Base-by-base conservation (phyloP, 208 protist species). In the Leishmania tropica region DNA sequence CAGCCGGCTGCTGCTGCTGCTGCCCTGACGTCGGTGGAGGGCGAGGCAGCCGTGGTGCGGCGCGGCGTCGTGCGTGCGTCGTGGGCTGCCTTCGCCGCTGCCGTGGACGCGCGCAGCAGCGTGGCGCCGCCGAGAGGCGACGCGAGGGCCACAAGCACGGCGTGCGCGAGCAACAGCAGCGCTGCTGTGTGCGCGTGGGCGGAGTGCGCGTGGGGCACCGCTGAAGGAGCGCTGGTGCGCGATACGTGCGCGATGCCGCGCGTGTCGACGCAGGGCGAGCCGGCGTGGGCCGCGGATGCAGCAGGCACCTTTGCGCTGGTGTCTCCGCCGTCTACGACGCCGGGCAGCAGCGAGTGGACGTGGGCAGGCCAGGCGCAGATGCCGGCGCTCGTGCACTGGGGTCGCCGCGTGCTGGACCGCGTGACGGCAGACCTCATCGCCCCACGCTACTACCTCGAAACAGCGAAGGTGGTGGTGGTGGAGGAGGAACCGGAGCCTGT, bases 361-460 rank as follows among this genome's bases (percentile, higher is more conserved):
- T 53, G 8, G 47, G 45, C 77, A 0, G 77, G 77, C 67, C 51
- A 80, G n/a, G 77, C 60, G 67, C 51, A 80, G 77, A 80, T 56
- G 65, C 77, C 77, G 51, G 48, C 37, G 21, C 45, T 80, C 35
- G 37, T 28, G 15, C 28, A 53, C 47, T 80, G 77, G 77, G 77
- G 77, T 51, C 13, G 65, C 11, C 77, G 77, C 4, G 65, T 80
- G 51, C 67, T 80, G 24, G 77, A 80, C 77, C 77, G 77, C 65
- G 77, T 65, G 17, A 40, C 77, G 0, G 77, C 77, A 17, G 77
- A 80, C 77, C n/a, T 80, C 65, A 45, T 80, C 45, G 67, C 77
- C 0, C 77, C 77, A 37, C 64, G 77, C 48, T 75, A 80, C 65
- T 80, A 80, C 65, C 45, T 65, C 67, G 5, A 60, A 5, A 65